Base-by-base conservation (phyloP, 805 yeast genomes). In the Hanseniaspora lachancei region DNA sequence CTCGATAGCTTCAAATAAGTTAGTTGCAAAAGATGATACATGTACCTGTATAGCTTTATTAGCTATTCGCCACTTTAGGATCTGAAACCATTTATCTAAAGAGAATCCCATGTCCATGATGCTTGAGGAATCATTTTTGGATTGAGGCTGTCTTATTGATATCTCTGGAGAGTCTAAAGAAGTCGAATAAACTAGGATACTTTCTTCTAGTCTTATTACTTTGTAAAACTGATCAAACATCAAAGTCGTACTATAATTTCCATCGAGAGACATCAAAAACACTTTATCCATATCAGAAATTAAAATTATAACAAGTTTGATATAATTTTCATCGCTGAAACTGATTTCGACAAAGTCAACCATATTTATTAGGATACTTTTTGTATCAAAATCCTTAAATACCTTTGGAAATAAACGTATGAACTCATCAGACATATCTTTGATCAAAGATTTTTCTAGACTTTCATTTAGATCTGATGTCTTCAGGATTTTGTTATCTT, bases 121-220 rank as follows among this genome's bases (percentile, higher is more conserved):
- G 20, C 21, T 24, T 10, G 39, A 29, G n/a, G 29, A 24, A 8
- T 35, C 40, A 15, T 36, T 44, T 5, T 43, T 15, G 2, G 40
- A 24, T 18, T 6, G 7, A 6, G 50, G 50, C n/a, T 35, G 21
- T 46, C 42, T 53, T 10, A 53, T 44, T 9, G 49, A 53, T 44
- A 53, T 53, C 32, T 53, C 56, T 13, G 56, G 50, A 24, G 32
- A 46, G 4, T 35, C 39, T 13, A 53, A n/a, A 7, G 56, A 53
- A 13, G 41, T 53, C 9, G 43, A 53, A 27, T 53, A 53, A 18
- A 53, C 35, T 18, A 53, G 29, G 20, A 46, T 32, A n/a, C 35
- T 29, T 13, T 53, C 50, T 18, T 53, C 50, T 16, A 53, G 21
- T 39, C 56, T 53, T 10, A 53, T 46, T 12, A 46, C 50, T 34